Evolutionary conservation across 2,329 filamentous ascomycete genomes (phyloP), one percentile per base, ranked within the genome.

Genomic region (Exophiala aquamarina): DNA sequence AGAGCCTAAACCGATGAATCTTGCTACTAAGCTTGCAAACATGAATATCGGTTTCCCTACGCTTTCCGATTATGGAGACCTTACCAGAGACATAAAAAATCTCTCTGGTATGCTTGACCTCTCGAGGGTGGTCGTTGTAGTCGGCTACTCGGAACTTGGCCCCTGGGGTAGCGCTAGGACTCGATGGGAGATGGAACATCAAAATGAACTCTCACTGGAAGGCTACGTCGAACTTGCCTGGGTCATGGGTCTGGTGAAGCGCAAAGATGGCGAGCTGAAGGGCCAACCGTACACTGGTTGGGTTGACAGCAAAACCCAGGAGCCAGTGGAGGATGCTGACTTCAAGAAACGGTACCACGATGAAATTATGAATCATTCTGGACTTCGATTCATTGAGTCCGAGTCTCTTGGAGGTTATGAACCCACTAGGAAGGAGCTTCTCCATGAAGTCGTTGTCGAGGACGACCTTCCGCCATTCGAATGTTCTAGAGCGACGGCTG

Each of bases 201-300:
- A 89, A 58, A 93, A 92, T 65, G 82, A 95, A 64, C 97, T 97
- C 74, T 97, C 92, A 11, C 82, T 97, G 8, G 93, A 97, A 69
- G 93, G 93, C 18, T 96, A 91, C 63, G 86, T 97, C 52, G 93
- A 98, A 72, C 97, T 98, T 91, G 90, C 93, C 26, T 98, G 93
- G 93, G 89, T 97, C 69, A 98, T 97, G 92, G 93, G 93, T 64
- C 82, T 97, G 49, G 96, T 98, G 75, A 95, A 91, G 78, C 94
- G 97, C 70, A 88, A 95, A 76, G 96, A 96, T 60, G 92, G 92
- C 18, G 83, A 84, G 19, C 82, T 97, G 67, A 96, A 97, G 76
- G 92, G 92, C 66, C 86, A 94, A 74, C 86, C 86, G 56, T 96
- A 97, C 74, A 88, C 92, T 57, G 92, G 92, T 59, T 98, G 75